Evolutionary conservation across 169 alveolate species (phyloP), one percentile per base, ranked within the genome.

Genomic region (Plasmodium cynomolgi): DNA sequence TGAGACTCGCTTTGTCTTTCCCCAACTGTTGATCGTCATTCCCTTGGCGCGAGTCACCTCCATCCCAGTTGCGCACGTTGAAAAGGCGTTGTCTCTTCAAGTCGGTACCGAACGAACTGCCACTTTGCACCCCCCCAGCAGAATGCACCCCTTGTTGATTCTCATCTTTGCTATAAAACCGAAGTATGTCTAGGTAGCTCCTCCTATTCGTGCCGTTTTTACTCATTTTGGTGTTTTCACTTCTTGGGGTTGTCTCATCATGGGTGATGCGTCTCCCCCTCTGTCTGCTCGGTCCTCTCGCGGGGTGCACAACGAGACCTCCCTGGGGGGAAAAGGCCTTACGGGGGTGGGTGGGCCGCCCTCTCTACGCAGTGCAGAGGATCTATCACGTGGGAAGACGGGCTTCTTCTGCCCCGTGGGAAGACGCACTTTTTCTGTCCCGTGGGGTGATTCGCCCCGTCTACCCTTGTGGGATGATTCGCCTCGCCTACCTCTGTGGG

Each of bases 131-230:
- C 73, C n/a, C 50, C 31, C 20, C 39, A 50, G 29, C 29, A 81
- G 44, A 81, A 33, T 81, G 17, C 17, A 13, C 62, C 34, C 71
- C 39, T 31, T 50, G 88, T 15, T 17, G 29, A 50, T 47, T 2
- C 26, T 85, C 93, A 85, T 85, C 83, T 37, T 85, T 74, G 68
- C 83, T 85, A 13, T 85, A 85, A 54, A 74, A 85, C 79, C 58
- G 75, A n/a, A 85, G 44, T 2, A 85, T 85, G 20, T 85, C 93
- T 50, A 85, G 47, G 62, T 85, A 85, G 29, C 85, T 85, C 68
- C 79, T 85, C 68, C 79, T 85, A 47, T 37, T 50, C 23, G 20
- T 13, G 44, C 26, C 41, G n/a, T 84, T 37, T 9, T 39, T 72
- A 8, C 23, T 80, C 92, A 84, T 84, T 20, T 85, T 74, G 34